Evolutionary conservation across 345 rosid genomes (phyloP), one percentile per base, ranked within the genome.

Genomic region (Pelargonium nanum): DNA sequence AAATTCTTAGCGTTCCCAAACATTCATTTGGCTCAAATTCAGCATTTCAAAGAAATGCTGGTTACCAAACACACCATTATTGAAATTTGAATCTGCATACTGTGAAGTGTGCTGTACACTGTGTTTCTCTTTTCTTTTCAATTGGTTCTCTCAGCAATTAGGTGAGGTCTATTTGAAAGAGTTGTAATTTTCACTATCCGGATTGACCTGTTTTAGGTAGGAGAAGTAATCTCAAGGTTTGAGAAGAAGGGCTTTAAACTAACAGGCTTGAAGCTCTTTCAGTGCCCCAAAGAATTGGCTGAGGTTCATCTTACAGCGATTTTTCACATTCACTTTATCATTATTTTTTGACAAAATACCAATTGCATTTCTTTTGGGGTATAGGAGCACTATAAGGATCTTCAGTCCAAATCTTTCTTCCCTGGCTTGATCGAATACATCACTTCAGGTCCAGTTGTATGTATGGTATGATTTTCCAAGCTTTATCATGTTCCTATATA

Each of bases 311-410:
- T n/a, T 58, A 53, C 0, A 55, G 16, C 6, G 34, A 26, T 20
- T 56, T 4, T 26, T 28, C 51, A 19, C 56, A 22, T 54, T 40
- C 17, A 17, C 59, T 66, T 52, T 4, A 58, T 51, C 15, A 0
- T 22, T 55, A 22, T 21, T 25, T 16, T 17, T 22, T 12, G 26
- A 22, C 4, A 25, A 19, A 22, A 55, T 22, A 55, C 22, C 19
- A 23, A 8, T 7, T 9, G 26, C 2, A 22, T 22, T 15, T 55
- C 26, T 22, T 55, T 22, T 63, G 34, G n/a, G 55, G 67, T 60
- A 6, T 73, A 93, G 99, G 97, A 89, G 62, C 99, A 93, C 63
- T 93, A 93, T 57, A 89, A 87, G 71, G 97, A 93, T 83, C 97
- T 93, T 64, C 76, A 76, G 58, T 68, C 88, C 56, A 93, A 82